phyloP scores from a whole-genome alignment of 2,329 filamentous ascomycete species.

The Penicillium sp. region DNA sequence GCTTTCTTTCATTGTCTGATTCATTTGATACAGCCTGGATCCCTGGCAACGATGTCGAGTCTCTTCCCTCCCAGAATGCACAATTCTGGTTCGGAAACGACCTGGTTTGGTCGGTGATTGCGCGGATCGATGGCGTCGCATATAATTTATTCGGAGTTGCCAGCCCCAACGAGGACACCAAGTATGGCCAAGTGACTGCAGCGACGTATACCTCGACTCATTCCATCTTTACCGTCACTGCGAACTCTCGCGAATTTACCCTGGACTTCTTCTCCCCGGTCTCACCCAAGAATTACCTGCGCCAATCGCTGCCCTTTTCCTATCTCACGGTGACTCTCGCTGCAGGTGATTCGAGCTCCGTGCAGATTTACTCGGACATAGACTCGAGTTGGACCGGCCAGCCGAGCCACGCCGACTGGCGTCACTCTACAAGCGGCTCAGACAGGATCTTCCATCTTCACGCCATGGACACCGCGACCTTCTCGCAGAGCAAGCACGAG shows the following conservation, averaged over 20 bases:
- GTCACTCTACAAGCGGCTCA: constrained; percentile 18
- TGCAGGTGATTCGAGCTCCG: constrained; percentile 17
- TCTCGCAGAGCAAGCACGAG: constrained; percentile 27
- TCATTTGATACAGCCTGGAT: constrained; percentile 32
- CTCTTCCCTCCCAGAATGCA: constrained; percentile 30
- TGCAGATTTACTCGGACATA: constrained; percentile 40
- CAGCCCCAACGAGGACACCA: constrained; percentile 17
- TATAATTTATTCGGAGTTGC: constrained; percentile 40
- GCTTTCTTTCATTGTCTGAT: not conserved
- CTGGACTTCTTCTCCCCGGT: constrained; percentile 42
- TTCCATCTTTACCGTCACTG: constrained; percentile 33
- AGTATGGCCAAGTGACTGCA: constrained; percentile 26
- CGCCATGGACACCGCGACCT: constrained; percentile 24
- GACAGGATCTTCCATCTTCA: constrained; percentile 30
- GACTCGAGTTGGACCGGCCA: constrained; percentile 39
- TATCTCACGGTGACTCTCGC: constrained; percentile 38
- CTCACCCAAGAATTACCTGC: constrained; percentile 34
- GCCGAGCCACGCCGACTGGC: constrained; percentile 20
- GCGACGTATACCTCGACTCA: constrained; percentile 38
- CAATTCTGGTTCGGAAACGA: constrained; percentile 39
- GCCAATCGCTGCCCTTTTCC: constrained; percentile 39
- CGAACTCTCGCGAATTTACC: constrained; percentile 29
- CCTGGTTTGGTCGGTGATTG: constrained; percentile 38
- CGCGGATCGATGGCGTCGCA: constrained; percentile 32
- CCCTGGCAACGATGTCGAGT: constrained; percentile 31